Evolutionary conservation across 2,329 filamentous ascomycete species (phyloP).

Genomic region (Pseudohalonectria lignicola): DNA sequence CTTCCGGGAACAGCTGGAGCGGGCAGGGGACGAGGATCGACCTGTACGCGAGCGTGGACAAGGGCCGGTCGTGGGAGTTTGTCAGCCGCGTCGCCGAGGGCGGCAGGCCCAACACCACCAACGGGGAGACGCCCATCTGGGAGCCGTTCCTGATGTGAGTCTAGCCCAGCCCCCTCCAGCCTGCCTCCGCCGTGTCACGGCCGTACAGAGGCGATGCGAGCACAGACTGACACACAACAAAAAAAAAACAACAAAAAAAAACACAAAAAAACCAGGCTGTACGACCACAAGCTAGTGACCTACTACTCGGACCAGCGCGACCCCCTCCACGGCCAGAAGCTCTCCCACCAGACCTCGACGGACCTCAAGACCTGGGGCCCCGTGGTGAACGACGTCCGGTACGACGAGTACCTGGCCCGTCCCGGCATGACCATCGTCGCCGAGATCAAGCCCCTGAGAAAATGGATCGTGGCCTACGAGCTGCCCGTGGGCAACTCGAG

Average conservation of each 20-base stretch:
- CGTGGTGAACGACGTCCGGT: conserved; percentile 51
- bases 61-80: conserved; percentile 54
- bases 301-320: conserved; percentile 67
- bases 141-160: conserved; percentile 51
- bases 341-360: conserved; percentile 50
- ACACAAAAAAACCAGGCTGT: conserved; percentile 24
- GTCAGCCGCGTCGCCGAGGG: conserved; percentile 54
- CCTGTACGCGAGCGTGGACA: conserved; percentile 53
- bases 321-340: conserved; percentile 54
- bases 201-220: neutral
- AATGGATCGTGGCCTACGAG: conserved; percentile 57
- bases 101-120: conserved; percentile 49
- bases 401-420: conserved; percentile 48
- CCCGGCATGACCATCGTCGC: conserved; percentile 59
- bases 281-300: conserved; percentile 47
- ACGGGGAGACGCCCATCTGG: conserved; percentile 60
- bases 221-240: neutral
- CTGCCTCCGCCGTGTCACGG: neutral
- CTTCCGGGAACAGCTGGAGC: conserved; percentile 51
- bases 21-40: conserved; percentile 56
- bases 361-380: conserved; percentile 52
- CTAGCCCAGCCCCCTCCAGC: too few relatives aligned
- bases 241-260: too few relatives aligned
- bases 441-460: conserved; percentile 39
- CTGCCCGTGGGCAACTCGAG: conserved; percentile 34